Base-by-base conservation (phyloP, 176 grass and related monocot genomes). In the Cenchrus fungigraminus region DNA sequence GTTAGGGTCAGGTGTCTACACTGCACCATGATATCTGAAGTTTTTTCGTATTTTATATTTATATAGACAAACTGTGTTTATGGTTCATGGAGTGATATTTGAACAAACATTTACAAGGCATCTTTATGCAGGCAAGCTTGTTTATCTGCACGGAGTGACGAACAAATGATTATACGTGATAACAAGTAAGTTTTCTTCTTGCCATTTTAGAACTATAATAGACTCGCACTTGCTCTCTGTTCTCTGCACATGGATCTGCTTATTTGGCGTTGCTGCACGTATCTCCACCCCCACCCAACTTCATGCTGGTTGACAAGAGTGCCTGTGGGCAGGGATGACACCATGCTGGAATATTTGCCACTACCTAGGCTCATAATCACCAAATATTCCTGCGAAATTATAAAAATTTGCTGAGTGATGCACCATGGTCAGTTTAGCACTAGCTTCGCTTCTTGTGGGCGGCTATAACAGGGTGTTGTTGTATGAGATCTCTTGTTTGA, bases 101-200 rank as follows among this genome's bases (percentile, higher is more conserved):
- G 49, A 76, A 29, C 31, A 75, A 25, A 51, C 20, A 56, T 55
- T 76, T 47, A 84, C 32, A 9, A 28, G 2, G 1, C 59, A 20
- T n/a, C 31, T 79, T 64, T 31, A 12, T 64, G 32, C 58, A 74
- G 84, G 58, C 59, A 73, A 74, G 68, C 68, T 86, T 86, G 57
- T 73, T 4, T 31, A 5, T 20, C 31, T 73, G 46, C 9, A 13
- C 74, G 84, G 22, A 50, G 53, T 50, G 42, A 59, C 22, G 5
- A 49, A 52, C 52, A 47, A 25, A 34, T 81, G n/a, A 46, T 69
- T 65, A 29, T 82, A 34, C 52, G 20, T 31, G 64, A 75, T 82
- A 69, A 83, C 43, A 52, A 50, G 71, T 58, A 82, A 82, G 53
- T 54, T 9, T 51, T 22, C 25, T 2, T 29, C 40, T 70, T 71